These are phyloP conservation scores for Agaricales sp. DNA, from an alignment of 1,284 basidiomycete species.

Conservation along the genomic window DNA sequence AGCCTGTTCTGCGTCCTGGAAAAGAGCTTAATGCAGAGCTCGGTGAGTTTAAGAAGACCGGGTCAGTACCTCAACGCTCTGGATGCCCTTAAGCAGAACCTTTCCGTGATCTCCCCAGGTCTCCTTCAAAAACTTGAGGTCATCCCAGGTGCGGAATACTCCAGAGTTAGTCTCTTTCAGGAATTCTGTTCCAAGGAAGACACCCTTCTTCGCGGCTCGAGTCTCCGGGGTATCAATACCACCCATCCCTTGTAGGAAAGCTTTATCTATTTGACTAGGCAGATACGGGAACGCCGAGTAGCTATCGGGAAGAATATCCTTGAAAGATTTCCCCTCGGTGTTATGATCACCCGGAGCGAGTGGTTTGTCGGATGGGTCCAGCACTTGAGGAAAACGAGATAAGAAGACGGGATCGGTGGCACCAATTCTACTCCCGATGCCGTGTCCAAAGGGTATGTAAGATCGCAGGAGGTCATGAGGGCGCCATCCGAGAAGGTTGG, in stretches of 20 bases:
- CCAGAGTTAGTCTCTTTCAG: slow-evolving; percentile 48
- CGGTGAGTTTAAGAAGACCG: neutral
- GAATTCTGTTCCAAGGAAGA: slow-evolving; percentile 44
- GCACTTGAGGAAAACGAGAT: slow-evolving; percentile 14
- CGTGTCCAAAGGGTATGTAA: slow-evolving; percentile 55
- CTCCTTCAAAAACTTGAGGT: slow-evolving; percentile 48
- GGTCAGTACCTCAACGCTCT: slow-evolving; percentile 28
- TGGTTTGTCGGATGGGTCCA: slow-evolving; percentile 21
- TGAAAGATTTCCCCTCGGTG: neutral
- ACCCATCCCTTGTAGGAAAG: neutral
- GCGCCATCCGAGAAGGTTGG: slow-evolving; percentile 57
- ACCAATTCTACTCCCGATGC: slow-evolving; percentile 48
- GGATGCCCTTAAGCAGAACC: slow-evolving; percentile 64
- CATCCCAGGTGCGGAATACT: slow-evolving; percentile 51
- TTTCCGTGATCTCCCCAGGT: slow-evolving; percentile 53
- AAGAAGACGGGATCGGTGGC: slow-evolving; percentile 67
- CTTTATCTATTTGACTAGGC: neutral
- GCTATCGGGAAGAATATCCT: neutral
- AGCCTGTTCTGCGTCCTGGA: slow-evolving; percentile 60
- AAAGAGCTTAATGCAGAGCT: neutral
- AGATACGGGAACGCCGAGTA: neutral
- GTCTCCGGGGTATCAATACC: neutral
- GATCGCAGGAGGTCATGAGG: slow-evolving; percentile 50
- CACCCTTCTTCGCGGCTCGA: slow-evolving; percentile 20
- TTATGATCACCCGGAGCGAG: slow-evolving; percentile 35